Evolutionary conservation across 208 protist species (phyloP), one percentile per base, ranked within the genome.

Genomic region (Crithidia fasciculata): DNA sequence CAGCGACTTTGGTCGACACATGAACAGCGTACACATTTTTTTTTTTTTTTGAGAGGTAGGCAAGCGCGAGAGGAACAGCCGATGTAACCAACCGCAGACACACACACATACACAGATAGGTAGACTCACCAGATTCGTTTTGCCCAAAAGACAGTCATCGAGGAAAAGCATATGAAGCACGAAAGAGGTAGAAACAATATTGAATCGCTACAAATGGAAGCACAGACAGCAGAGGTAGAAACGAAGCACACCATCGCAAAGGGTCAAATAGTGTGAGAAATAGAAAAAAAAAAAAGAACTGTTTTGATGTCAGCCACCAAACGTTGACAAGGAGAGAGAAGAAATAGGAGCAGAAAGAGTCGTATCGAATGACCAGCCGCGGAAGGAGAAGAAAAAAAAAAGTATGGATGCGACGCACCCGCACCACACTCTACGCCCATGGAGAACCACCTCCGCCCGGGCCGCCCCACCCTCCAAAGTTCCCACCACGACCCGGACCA

Each of bases 401-500:
- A 28, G 28, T 28, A 28, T 28, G 28, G 1, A 2, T 28, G 28
- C 0, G 28, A 28, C 28, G 28, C 28, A 28, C 28, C 28, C 28
- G 28, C 28, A 28, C 28, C 28, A 28, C 28, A 28, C 28, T 28
- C 12, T 49, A 60, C 13, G 50, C 63, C 47, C 64, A 80, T n/a
- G 45, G 50, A 12, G 69, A 76, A 58, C 56, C 57, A 40, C 76
- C 69, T 47, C 70, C 64, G 44, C 72, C 50, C 45, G n/a, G 28
- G 8, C 47, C 59, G 44, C 65, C 73, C 15, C 67, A 52, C 10
- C 69, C 54, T 15, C 74, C 75, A 53, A 72, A 81, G 44, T 28
- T 28, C 28, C 65, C 64, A 8, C 68, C 37, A 13, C 59, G 55
- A 8, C 67, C 40, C 2, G 80, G 74, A 13, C 84, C 82, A 68